phyloP scores from a whole-genome alignment of 2,329 filamentous ascomycete genomes.

The Orbilia oligospora region DNA sequence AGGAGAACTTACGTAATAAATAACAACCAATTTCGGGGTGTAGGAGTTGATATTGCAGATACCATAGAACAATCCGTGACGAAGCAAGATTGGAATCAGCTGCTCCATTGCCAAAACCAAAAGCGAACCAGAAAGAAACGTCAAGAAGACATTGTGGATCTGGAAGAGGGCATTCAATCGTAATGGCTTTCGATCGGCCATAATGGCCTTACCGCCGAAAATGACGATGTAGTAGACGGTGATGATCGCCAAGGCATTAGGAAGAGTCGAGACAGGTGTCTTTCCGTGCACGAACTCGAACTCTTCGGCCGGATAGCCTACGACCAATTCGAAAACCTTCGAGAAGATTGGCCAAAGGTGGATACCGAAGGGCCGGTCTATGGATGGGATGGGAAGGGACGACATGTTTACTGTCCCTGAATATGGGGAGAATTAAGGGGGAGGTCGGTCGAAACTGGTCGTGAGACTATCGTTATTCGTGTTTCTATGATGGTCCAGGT shows the following conservation, averaged over 20 bases:
- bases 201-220: slow-evolving; percentile 90
- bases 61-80: slow-evolving; percentile 86
- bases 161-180: slow-evolving; percentile 92
- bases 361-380: slow-evolving; percentile 93
- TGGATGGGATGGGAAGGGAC: slow-evolving; percentile 76
- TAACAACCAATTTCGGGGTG: slow-evolving; percentile 90
- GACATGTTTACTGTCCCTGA: slow-evolving; percentile 32
- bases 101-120: slow-evolving; percentile 91
- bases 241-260: slow-evolving; percentile 84
- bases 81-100: slow-evolving; percentile 84
- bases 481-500: slow-evolving; percentile 15
- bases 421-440: slow-evolving; percentile 18
- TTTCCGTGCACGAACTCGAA: slow-evolving; percentile 85
- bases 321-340: slow-evolving; percentile 81
- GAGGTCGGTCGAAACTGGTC: slow-evolving; percentile 41
- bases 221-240: slow-evolving; percentile 78
- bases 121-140: slow-evolving; percentile 83
- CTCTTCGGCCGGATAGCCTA: slow-evolving; percentile 86
- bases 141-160: slow-evolving; percentile 96
- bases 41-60: slow-evolving; percentile 88
- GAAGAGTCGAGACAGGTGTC: slow-evolving; percentile 91
- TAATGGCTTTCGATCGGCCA: slow-evolving; percentile 87
- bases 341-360: slow-evolving; percentile 95
- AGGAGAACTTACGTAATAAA: slow-evolving; percentile 87
- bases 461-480: slow-evolving; percentile 55